Evolutionary conservation across 768 basidiomycete genomes (phyloP), one percentile per base, ranked within the genome.

Genomic region (Lentinula lateritia): DNA sequence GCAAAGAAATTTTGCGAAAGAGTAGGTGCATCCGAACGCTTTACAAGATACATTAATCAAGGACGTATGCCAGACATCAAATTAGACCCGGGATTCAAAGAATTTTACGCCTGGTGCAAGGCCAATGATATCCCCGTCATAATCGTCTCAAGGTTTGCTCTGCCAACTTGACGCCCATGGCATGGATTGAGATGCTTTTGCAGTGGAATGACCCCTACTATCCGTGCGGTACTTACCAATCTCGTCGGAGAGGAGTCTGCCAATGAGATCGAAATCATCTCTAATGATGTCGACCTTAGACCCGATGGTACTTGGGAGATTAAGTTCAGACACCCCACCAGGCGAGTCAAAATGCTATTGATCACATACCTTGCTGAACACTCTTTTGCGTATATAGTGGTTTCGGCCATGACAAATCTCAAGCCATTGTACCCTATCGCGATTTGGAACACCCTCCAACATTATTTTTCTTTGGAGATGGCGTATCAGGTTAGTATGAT

Each of bases 391-490:
- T 50, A 20, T 60, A 35, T 64, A 93, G 93, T 68, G 86, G 83
- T 0, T 98, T 83, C 68, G 97, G 97, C 0, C 97, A 99, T 71
- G 97, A 99, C 75, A 99, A 99, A 76, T 93, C 91, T 6, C 89
- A 88, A 66, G 93, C 96, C 2, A 98, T 98, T 66, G 76, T 95
- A 38, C 95, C 93, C 0, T 99, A 98, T 75, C 80, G 87, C n/a
- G 75, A 79, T 45, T 80, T 95, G 46, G 66, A 77, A 6, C 71
- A 84, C 52, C 85, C 87, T 5, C 96, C 97, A 2, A 87, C 83
- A 1, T 78, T 96, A 9, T 96, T 99, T 76, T 99, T 97, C 84
- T 95, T 97, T 65, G 97, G 97, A 0, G 97, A 99, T 71, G 97
- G 97, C 38, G 97, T 97, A 54, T 95, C 93, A 60, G 94, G 93